Base-by-base conservation (phyloP, 371 early-diverging fungal species). In the Haplosporangium sp. region DNA sequence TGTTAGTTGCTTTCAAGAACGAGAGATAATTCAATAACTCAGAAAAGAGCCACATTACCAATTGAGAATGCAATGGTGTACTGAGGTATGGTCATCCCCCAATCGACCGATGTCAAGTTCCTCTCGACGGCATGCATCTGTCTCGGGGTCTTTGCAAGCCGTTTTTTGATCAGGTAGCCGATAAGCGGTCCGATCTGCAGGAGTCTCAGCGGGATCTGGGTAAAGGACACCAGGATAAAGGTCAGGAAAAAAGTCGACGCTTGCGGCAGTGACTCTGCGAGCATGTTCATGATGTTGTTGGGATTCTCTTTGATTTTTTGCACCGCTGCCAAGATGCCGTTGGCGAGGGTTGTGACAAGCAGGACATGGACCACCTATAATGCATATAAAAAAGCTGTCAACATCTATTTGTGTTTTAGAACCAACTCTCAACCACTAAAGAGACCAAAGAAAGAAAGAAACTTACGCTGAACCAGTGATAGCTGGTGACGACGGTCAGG, bases 161-260 rank as follows among this genome's bases (percentile, higher is more conserved):
- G 66, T 36, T 91, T 87, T 18, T 90, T 55, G 6, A 92, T 67
- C 10, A 45, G 9, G 53, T 67, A 71, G 23, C 47, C 43, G 59
- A 76, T 70, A 43, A 93, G 81, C 1, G 90, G 90, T 1, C 85
- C 90, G 5, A 90, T 56, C 74, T 93, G 94, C n/a, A 92, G 75
- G 20, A 95, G 73, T 67, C 63, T 55, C 53, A 76, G 20, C 8
- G 77, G 77, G 42, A 76, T 60, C 63, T 90, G 87, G 46, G 86
- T 84, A 11, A 92, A 86, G 0, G 94, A 87, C 51, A 95, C 85
- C 80, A 95, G 85, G 16, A 95, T 86, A 77, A 91, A 96, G n/a
- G 89, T 92, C 48, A 94, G 89, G 72, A 93, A 95, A 83, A 94
- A 95, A 42, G 89, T 90, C 20, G 91, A 89, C 3, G 89, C 91